Conservation (phyloP, 441 rosid genomes). For the Euphorbia celastroides region DNA sequence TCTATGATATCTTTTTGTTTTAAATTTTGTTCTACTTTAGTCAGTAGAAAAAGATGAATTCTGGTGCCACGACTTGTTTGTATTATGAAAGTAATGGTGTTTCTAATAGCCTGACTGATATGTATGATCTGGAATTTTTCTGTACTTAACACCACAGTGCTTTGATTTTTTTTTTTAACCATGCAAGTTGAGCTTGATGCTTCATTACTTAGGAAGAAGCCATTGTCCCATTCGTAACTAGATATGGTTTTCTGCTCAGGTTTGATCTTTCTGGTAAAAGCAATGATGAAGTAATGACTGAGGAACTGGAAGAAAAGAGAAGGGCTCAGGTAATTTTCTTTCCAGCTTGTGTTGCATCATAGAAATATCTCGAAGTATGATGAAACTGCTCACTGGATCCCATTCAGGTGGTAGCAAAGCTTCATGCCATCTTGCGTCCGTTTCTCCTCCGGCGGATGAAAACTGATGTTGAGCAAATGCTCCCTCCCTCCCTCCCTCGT, state of each 20-base stretch:
- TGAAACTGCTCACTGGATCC: constrained; percentile 13
- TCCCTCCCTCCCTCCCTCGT: no score
- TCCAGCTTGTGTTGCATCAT: not conserved
- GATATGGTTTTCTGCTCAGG: constrained; percentile 38
- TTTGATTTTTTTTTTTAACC: not conserved
- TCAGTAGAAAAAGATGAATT: not conserved
- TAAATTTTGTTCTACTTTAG: not conserved
- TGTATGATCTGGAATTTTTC: not conserved
- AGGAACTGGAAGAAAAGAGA: constrained; percentile 83
- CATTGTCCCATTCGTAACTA: constrained; percentile 2
- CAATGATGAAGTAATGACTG: constrained; percentile 41
- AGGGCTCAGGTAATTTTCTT: constrained; percentile 51
- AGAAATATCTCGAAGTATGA: not conserved
- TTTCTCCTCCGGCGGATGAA: constrained; percentile 96
- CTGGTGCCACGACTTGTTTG: not conserved
- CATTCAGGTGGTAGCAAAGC: constrained; percentile 82
- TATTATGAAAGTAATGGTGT: not conserved
- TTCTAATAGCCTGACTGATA: not conserved
- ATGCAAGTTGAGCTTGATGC: not conserved
- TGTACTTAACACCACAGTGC: not conserved
- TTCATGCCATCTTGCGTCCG: constrained; percentile 91
- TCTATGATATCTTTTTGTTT: not conserved
- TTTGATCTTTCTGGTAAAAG: constrained; percentile 81
- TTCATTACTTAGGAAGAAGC: constrained; percentile 2
- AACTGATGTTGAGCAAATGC: constrained; percentile 85